phyloP scores from a whole-genome alignment of 164 flowering plant species.

The Nymphaea thermarum region DNA sequence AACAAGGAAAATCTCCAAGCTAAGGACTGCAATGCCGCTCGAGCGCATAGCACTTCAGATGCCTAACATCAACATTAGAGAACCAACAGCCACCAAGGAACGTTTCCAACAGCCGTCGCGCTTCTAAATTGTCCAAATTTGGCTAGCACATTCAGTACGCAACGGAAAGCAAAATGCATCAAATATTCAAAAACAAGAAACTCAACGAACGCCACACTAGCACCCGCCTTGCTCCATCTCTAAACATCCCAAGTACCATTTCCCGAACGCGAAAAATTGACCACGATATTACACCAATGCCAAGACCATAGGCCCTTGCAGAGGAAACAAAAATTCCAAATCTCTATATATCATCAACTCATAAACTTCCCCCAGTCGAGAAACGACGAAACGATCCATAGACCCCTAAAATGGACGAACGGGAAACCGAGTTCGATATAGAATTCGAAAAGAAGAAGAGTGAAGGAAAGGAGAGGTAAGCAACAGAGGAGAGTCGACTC shows the following conservation, averaged over 20 bases:
- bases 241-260: not conserved
- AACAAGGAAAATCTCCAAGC: not conserved
- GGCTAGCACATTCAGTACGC: not conserved
- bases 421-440: not conserved
- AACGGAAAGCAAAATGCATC: not conserved
- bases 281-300: not conserved
- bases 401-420: not conserved
- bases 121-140: not conserved
- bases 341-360: not conserved
- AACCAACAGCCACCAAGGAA: not conserved
- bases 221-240: not conserved
- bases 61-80: not conserved
- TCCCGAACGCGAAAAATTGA: not conserved
- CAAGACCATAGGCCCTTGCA: too few species aligned
- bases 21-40: not conserved
- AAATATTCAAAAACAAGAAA: not conserved
- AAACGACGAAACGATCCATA: not conserved
- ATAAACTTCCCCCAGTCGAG: not conserved
- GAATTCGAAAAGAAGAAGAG: not conserved
- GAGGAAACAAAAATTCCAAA: not conserved
- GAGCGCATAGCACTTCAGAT: not conserved
- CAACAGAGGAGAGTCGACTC: slow-evolving; percentile 1
- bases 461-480: not conserved
- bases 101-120: not conserved
- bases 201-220: not conserved